Base-by-base conservation (phyloP, 208 protist species). In the Strigomonas galati region DNA sequence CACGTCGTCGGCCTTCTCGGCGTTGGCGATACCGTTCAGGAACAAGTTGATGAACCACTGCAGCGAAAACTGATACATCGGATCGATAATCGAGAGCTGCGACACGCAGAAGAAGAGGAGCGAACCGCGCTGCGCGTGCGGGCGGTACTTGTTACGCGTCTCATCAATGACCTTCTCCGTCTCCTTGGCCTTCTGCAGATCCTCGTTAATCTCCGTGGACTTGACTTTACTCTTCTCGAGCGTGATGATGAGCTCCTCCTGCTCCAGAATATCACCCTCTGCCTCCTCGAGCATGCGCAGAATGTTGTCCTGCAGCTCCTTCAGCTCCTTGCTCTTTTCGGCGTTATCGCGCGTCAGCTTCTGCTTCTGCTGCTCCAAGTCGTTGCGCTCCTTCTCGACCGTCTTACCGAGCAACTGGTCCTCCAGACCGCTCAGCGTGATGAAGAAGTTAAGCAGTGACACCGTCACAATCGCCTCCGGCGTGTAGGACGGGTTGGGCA, bases 31-130 rank as follows among this genome's bases (percentile, higher is more conserved):
- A 17, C 85, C 83, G 35, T 87, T 74, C 19, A 97, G 71, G 67
- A 99, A 99, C 14, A 99, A 73, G 56, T 94, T 95, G 58, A 98
- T 89, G 78, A 99, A 99, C 98, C 98, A 99, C 73, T 93, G 87
- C 57, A 98, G 76, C 10, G 96, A 98, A 74, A 98, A 99, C 79
- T 99, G 96, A 71, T 98, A 99, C 97, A 99, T 99, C 9, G 94
- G 95, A 67, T 98, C 96, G 21, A 98, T 85, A 40, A 81, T 84
- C 24, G 91, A 78, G n/a, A 99, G 83, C 75, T 97, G 91, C 21
- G 97, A 87, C 31, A 97, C 93, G 78, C 96, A 98, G 85, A 99
- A 99, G 87, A 98, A 99, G 37, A 99, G 84, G 31, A 99, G 72
- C 35, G 94, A 85, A 26, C 94, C 95, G 52, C 97, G 85, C 67